These are phyloP conservation scores for Polytrichum formosum DNA, from an alignment of 225 moss, liverwort and hornwort species.

Conservation along the genomic window DNA sequence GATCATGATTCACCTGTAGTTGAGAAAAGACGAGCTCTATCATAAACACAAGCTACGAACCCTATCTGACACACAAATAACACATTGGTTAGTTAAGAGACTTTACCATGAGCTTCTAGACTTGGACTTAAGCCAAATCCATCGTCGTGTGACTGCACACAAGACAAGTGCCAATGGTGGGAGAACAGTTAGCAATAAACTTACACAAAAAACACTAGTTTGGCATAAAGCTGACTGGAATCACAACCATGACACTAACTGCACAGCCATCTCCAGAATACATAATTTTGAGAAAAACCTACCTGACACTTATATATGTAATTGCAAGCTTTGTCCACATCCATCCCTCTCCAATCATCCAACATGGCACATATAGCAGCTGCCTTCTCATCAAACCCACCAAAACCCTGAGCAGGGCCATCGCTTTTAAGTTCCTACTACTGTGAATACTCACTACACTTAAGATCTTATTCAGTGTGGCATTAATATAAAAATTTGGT, in stretches of 20 bases:
- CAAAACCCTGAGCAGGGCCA: conserved; percentile 22
- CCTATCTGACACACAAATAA: too few species aligned
- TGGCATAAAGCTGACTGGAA: too few species aligned
- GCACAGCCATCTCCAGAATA: too few species aligned
- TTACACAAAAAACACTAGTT: too few species aligned
- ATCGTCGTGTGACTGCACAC: conserved; percentile 84
- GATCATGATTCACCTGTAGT: too few species aligned
- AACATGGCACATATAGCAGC: conserved; percentile 88
- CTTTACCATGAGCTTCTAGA: conserved; percentile 89
- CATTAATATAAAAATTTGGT: too few species aligned
- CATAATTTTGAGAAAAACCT: neutral
- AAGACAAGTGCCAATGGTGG: neutral
- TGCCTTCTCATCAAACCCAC: conserved; percentile 47
- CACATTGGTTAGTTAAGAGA: neutral
- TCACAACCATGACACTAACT: too few species aligned
- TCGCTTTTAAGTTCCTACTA: neutral
- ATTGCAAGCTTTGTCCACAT: conserved; percentile 59
- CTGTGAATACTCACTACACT: too few species aligned
- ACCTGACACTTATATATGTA: conserved; percentile 82
- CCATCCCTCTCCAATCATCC: conserved; percentile 88
- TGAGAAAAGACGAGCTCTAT: too few species aligned
- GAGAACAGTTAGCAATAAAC: too few species aligned
- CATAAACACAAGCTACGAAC: too few species aligned
- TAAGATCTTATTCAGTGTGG: too few species aligned
- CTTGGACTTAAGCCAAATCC: conserved; percentile 80